A percentile compares a stretch with the other conserved stretches of the same genome.
Evolutionary conservation across 2,329 filamentous ascomycete genomes (phyloP).

Genomic region (Monosporascus ibericus): DNA sequence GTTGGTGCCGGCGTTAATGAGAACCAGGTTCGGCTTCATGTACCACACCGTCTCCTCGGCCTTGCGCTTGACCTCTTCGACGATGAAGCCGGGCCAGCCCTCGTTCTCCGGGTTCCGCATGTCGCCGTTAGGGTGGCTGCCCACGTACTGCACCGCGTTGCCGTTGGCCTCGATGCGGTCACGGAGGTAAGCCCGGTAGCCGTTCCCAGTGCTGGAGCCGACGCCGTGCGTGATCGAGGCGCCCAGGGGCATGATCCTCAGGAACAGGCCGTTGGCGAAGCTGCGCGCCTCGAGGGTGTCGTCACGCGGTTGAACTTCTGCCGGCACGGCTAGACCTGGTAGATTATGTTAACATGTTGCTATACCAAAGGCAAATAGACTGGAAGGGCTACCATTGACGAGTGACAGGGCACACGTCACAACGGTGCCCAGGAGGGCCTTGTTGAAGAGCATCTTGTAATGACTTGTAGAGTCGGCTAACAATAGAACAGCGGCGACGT

Average conservation of each 20-base stretch:
- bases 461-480: background rate
- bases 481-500: background rate
- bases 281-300: background rate
- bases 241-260: conserved; percentile 21
- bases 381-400: background rate
- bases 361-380: too few species aligned
- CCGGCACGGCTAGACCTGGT: background rate
- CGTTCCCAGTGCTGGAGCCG: conserved; percentile 14
- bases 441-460: background rate
- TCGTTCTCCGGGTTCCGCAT: conserved; percentile 24
- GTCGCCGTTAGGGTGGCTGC: conserved; percentile 18
- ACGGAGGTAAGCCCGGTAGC: conserved; percentile 20
- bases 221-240: conserved; percentile 19
- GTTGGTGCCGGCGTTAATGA: conserved; percentile 24
- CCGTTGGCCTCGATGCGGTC: conserved; percentile 19
- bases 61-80: conserved; percentile 19
- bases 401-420: background rate
- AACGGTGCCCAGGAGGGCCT: background rate
- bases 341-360: background rate
- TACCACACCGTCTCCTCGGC: conserved; percentile 11
- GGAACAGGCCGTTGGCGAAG: conserved; percentile 10
- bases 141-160: conserved; percentile 22
- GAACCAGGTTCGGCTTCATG: conserved; percentile 19
- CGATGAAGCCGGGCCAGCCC: conserved; percentile 17
- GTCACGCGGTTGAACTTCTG: background rate